A percentile compares a stretch with the other conserved stretches of the same genome.
Evolutionary conservation across 371 early-diverging fungal species (phyloP).

Genomic region (Rhizopus delemar): DNA sequence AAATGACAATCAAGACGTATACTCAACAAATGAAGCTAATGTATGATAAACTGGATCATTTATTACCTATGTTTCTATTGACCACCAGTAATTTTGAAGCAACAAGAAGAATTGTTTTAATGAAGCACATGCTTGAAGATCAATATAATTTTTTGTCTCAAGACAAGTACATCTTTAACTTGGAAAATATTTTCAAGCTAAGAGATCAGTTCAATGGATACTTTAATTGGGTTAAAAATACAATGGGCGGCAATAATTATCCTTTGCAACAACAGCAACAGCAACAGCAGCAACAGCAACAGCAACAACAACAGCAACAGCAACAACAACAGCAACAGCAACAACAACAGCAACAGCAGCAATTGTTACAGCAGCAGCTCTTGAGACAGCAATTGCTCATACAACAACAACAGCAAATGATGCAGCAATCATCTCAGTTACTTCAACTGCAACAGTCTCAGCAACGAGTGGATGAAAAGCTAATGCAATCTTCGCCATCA

Average conservation of each 20-base stretch:
- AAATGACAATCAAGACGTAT: conserved; percentile 46
- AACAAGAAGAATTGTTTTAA: conserved; percentile 50
- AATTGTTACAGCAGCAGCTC: conserved; percentile 16
- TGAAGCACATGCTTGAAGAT: conserved; percentile 66
- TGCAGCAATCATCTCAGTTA: conserved; percentile 4
- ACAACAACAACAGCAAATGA: conserved; percentile 18
- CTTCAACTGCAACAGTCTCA: conserved; percentile 19
- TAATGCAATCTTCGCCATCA: conserved; percentile 17
- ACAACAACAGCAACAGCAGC: conserved; percentile 15
- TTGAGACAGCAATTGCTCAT: background rate
- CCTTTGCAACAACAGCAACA: conserved; percentile 25
- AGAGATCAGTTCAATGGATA: conserved; percentile 55
- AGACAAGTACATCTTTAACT: conserved; percentile 47
- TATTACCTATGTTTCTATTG: conserved; percentile 51
- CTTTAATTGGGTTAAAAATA: conserved; percentile 47
- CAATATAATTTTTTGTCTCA: conserved; percentile 51
- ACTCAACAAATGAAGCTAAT: conserved; percentile 44
- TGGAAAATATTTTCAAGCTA: conserved; percentile 50
- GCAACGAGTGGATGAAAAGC: conserved; percentile 11
- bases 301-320: conserved; percentile 20
- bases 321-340: conserved; percentile 11
- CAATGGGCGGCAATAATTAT: conserved; percentile 19
- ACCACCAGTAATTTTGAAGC: conserved; percentile 46
- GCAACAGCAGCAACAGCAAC: conserved; percentile 19
- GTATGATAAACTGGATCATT: conserved; percentile 40